phyloP scores from a whole-genome alignment of 495 filamentous ascomycete genomes.

The Thozetella sp. region DNA sequence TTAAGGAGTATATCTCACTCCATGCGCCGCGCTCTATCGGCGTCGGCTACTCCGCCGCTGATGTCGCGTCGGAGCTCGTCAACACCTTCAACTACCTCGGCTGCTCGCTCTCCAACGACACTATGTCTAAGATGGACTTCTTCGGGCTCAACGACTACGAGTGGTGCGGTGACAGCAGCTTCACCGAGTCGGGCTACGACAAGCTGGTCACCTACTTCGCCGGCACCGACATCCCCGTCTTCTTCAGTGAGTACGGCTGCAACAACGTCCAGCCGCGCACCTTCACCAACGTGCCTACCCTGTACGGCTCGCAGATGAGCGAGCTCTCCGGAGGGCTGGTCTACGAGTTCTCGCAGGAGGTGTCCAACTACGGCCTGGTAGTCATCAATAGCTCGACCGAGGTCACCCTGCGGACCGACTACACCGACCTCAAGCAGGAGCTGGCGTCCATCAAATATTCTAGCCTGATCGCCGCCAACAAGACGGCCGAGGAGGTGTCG shows the following conservation, averaged over 20 bases:
- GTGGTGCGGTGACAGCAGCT: background rate
- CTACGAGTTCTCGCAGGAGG: background rate
- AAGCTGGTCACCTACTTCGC: background rate
- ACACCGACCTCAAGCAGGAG: background rate
- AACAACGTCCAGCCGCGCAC: background rate
- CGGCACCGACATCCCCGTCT: background rate
- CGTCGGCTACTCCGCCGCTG: constrained; percentile 22
- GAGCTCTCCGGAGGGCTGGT: background rate
- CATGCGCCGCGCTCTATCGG: constrained; percentile 29
- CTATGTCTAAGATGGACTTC: background rate
- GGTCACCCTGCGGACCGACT: background rate
- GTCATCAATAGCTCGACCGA: background rate
- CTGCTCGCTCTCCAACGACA: background rate
- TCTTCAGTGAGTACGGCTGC: background rate
- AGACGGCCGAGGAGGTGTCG: background rate
- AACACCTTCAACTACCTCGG: background rate
- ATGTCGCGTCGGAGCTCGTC: background rate
- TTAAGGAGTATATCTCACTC: constrained; percentile 67
- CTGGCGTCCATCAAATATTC: background rate
- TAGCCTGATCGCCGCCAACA: background rate
- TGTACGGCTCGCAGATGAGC: background rate
- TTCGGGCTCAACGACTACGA: background rate
- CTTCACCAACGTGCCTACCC: background rate
- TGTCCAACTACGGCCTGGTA: background rate
- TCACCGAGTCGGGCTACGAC: background rate